A percentile compares a stretch with the other conserved stretches of the same genome.
phyloP scores from a whole-genome alignment of 176 grass and related monocot species.

The Phoenix roebelenii region DNA sequence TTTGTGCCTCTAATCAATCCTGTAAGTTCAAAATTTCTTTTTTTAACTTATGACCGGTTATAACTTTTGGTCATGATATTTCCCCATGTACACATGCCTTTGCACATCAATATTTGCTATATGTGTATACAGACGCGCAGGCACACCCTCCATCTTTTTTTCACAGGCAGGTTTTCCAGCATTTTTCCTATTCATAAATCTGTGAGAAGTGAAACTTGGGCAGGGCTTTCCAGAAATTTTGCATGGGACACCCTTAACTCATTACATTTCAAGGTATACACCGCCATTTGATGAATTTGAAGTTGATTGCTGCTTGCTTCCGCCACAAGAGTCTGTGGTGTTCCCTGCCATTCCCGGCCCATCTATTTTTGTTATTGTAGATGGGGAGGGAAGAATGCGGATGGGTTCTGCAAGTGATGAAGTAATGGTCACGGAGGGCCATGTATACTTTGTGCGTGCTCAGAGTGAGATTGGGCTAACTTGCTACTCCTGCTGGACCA shows the following conservation, averaged over 20 bases:
- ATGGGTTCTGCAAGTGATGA: slow-evolving; percentile 11
- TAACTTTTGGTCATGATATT: too few relatives aligned
- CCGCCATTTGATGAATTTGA: slow-evolving; percentile 84
- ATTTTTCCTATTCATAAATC: too few relatives aligned
- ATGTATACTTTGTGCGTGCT: slow-evolving; percentile 59
- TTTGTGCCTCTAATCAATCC: too few relatives aligned
- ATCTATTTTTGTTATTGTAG: slow-evolving; percentile 62
- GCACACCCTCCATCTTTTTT: too few relatives aligned
- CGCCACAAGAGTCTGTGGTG: slow-evolving; percentile 28
- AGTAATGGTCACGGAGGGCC: slow-evolving; percentile 43
- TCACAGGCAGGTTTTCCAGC: too few relatives aligned
- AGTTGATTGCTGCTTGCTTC: slow-evolving; percentile 45
- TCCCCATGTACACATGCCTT: too few relatives aligned
- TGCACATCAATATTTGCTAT: too few relatives aligned
- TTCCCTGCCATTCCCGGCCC: slow-evolving; percentile 54
- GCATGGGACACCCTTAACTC: slow-evolving; percentile 34
- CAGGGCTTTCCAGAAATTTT: slow-evolving; percentile 70
- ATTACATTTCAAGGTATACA: slow-evolving; percentile 50
- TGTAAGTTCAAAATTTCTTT: too few relatives aligned
- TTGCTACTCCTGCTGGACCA: slow-evolving; percentile 14
- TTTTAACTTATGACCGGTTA: too few relatives aligned
- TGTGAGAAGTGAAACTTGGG: not conserved
- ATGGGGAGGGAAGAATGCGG: slow-evolving; percentile 38
- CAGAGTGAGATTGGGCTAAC: slow-evolving; percentile 46
- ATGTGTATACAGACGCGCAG: too few relatives aligned